A percentile compares a stretch with the other conserved stretches of the same genome.
These are phyloP conservation scores for Crithidia expoeki DNA, from an alignment of 208 protist genomes.

Conservation along the genomic window DNA sequence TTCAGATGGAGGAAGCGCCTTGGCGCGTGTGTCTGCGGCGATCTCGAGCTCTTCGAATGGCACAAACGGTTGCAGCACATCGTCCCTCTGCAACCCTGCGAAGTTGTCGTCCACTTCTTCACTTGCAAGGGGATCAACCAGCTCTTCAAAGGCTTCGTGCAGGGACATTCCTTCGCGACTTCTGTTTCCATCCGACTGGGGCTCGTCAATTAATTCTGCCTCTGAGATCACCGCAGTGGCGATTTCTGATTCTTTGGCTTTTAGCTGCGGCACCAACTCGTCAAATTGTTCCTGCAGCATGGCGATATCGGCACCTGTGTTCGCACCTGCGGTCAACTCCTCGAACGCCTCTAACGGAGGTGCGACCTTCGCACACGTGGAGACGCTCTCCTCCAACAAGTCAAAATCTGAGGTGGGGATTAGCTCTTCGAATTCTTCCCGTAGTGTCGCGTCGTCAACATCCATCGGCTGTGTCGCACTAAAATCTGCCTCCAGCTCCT, in stretches of 20 bases:
- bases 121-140: not conserved
- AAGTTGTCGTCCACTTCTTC: not conserved
- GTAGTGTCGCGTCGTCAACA: not conserved
- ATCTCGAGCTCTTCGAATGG: conserved; percentile 7
- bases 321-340: not conserved
- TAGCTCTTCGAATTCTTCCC: conserved; percentile 10
- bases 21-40: not conserved
- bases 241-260: not conserved
- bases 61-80: not conserved
- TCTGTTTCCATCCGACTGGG: not conserved
- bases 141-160: conserved; percentile 14
- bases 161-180: not conserved
- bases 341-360: not conserved
- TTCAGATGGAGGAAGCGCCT: not conserved
- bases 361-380: not conserved
- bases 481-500: not conserved
- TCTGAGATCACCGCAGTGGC: not conserved
- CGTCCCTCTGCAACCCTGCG: not conserved
- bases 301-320: not conserved
- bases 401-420: conserved; percentile 5
- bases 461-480: not conserved
- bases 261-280: not conserved
- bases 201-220: not conserved
- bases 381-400: not conserved
- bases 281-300: conserved; percentile 8